Base-by-base conservation (phyloP, 2,329 filamentous ascomycete genomes). In the Sporothrix variecibatus region DNA sequence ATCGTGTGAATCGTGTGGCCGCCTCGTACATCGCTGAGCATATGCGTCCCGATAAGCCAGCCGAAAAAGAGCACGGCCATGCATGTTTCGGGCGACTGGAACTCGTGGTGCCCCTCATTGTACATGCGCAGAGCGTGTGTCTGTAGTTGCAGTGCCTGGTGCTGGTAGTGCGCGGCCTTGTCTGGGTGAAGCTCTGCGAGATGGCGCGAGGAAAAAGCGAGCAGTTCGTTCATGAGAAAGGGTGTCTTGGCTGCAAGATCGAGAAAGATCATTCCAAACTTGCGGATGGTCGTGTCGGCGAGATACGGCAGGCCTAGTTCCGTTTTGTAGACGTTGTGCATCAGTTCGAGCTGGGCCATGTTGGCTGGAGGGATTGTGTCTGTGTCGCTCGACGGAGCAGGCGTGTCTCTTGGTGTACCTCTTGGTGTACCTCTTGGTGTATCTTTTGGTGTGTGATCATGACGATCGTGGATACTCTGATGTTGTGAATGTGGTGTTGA, bases 151-250 rank as follows among this genome's bases (percentile, higher is more conserved):
- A 43, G 12, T n/a, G 34, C 60, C 38, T 64, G 60, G 60, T 34
- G 34, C n/a, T 64, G 60, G 8, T 64, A 40, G 20, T 40, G 34
- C 6, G 60, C 20, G 2, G 60, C 60, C 60, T 64, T 17, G 8
- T 20, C 60, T n/a, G 60, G 60, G 11, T 40, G 34, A 9, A 20
- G 12, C 20, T 43, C 34, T 20, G 34, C 60, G 2, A 64, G 31
- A n/a, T 64, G 60, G 60, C 60, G 60, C n/a, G 60, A 43, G 34
- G 60, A 64, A n/a, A 64, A 64, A 20, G 60, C 60, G 20, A 64
- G 31, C 60, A 43, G 34, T n/a, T 38, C 60, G 60, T 64, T 64
- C 60, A 64, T 64, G 2, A 64, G n/a, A 23, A 64, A 64, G 9
- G 60, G 60, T 7, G 34, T 43, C n/a, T 2, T 23, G n/a, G 11